A percentile compares a stretch with the other conserved stretches of the same genome.
Conservation (phyloP, 1,284 basidiomycete genomes). For the Sanguinoderma infundibulare region DNA sequence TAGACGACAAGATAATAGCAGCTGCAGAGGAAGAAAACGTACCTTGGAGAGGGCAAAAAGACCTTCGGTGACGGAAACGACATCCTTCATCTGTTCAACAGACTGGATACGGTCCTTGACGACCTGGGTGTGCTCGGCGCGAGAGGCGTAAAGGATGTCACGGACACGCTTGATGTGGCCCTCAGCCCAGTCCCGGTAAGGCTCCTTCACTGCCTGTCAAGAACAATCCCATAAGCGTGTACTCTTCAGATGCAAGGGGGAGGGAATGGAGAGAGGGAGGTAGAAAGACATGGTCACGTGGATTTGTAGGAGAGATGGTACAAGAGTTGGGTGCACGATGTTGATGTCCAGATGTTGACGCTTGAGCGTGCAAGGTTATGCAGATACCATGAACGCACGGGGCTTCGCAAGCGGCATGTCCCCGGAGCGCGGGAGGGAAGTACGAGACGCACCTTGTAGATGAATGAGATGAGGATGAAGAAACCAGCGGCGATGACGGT, state of each 20-base stretch:
- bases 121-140: constrained; percentile 90
- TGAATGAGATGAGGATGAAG: constrained; percentile 85
- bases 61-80: constrained; percentile 87
- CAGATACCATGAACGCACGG: no score
- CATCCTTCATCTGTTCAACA: constrained; percentile 94
- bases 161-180: constrained; percentile 86
- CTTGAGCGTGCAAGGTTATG: no score
- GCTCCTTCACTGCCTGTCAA: constrained; percentile 57
- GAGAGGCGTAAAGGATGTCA: constrained; percentile 82
- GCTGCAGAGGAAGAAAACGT: constrained; percentile 23
- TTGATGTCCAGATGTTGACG: no score
- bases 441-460: constrained; percentile 70
- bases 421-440: background rate
- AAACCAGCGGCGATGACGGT: constrained; percentile 85
- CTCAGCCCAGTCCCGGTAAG: constrained; percentile 94
- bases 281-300: no score
- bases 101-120: constrained; percentile 93
- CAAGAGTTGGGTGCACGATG: background rate
- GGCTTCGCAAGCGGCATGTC: background rate
- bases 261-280: background rate
- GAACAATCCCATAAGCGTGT: background rate
- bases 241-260: background rate
- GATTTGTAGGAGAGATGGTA: no score
- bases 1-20: background rate
- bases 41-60: constrained; percentile 95